Percentiles rank a stretch among this genome's conserved stretches.
phyloP scores from a whole-genome alignment of 345 rosid species.

The Citrus sinensis region DNA sequence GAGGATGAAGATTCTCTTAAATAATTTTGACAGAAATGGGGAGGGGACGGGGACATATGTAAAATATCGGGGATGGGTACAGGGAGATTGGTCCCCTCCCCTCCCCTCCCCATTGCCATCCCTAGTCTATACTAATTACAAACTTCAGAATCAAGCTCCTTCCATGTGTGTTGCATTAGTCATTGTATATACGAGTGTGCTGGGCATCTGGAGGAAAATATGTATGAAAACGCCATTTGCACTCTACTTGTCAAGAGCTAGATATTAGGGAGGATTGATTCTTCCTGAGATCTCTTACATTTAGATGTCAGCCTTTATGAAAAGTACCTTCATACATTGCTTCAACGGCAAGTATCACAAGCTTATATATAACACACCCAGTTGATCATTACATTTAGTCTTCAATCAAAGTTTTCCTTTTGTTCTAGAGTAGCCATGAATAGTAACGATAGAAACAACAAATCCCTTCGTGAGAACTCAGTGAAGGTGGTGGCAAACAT shows the following conservation, averaged over 20 bases:
- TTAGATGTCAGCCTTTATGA: neutral
- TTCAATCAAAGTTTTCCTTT: neutral
- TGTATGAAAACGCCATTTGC: neutral
- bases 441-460: conserved; percentile 24
- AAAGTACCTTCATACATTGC: neutral
- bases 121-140: neutral
- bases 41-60: too few relatives aligned
- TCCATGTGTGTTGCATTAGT: neutral
- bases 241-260: neutral
- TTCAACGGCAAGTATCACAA: conserved; percentile 18
- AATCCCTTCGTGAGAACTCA: conserved; percentile 46
- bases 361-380: conserved; percentile 11
- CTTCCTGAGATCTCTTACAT: neutral
- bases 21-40: too few relatives aligned
- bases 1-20: too few relatives aligned
- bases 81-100: too few relatives aligned
- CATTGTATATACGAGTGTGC: neutral
- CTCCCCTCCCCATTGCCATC: too few relatives aligned
- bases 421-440: conserved; percentile 27
- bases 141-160: neutral
- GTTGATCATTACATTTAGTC: neutral
- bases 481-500: conserved; percentile 45
- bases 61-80: too few relatives aligned
- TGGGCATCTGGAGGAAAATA: conserved; percentile 8
- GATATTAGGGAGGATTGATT: conserved; percentile 11